A percentile compares a stretch with the other conserved stretches of the same genome.
Evolutionary conservation across 2,329 filamentous ascomycete genomes (phyloP).

Genomic region (Sclerotinia spermophila): DNA sequence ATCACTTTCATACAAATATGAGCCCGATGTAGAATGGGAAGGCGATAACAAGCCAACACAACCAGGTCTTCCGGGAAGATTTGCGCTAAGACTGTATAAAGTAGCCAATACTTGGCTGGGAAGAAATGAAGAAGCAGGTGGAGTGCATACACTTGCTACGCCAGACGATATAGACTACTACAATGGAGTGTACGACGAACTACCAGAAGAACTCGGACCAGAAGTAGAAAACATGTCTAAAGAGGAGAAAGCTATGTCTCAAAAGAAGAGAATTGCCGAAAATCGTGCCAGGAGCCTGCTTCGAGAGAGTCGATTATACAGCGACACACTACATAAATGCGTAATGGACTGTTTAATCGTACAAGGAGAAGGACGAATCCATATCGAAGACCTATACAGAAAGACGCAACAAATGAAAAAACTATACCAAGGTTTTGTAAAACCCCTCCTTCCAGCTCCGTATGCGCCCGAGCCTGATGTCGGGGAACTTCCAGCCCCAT

Average conservation of each 20-base stretch:
- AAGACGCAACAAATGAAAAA: background rate
- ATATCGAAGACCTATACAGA: background rate
- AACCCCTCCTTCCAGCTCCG: background rate
- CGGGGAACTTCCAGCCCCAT: background rate
- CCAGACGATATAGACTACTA: constrained; percentile 3
- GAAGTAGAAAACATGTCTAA: background rate
- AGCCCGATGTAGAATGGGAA: background rate
- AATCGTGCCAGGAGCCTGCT: background rate
- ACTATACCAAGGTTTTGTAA: background rate
- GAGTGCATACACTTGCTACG: constrained; percentile 8
- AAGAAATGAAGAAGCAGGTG: background rate
- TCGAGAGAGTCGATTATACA: background rate
- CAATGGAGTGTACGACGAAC: background rate
- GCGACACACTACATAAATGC: background rate
- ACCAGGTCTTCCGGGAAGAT: background rate
- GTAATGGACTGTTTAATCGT: constrained; percentile 11
- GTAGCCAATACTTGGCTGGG: background rate
- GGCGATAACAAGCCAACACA: fast-evolving
- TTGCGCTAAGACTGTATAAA: background rate
- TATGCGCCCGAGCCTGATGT: background rate
- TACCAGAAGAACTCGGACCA: background rate
- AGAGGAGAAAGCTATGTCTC: background rate
- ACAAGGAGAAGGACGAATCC: background rate
- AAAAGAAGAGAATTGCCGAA: background rate
- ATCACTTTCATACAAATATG: background rate